These are phyloP conservation scores for Carex parvula DNA, from an alignment of 176 grass and related monocot genomes.

Conservation along the genomic window DNA sequence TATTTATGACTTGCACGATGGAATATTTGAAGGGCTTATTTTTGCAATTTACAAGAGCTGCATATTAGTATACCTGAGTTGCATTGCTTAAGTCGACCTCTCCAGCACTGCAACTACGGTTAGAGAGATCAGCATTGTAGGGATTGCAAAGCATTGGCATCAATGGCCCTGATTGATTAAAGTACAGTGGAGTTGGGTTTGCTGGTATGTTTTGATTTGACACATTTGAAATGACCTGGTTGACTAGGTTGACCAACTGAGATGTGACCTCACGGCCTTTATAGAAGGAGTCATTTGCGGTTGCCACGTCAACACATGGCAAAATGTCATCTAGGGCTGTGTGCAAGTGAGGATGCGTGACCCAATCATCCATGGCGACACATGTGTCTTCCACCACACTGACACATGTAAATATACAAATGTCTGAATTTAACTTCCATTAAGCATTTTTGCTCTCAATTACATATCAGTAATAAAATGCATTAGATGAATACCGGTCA, in stretches of 20 bases:
- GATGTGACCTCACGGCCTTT: constrained; percentile 57
- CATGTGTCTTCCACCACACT: constrained; percentile 74
- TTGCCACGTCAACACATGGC: constrained; percentile 66
- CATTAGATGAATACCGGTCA: background rate
- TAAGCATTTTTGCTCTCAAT: background rate
- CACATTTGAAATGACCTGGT: constrained; percentile 61
- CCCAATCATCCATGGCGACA: constrained; percentile 85
- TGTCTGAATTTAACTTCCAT: background rate
- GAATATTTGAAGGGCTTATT: background rate
- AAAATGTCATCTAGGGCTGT: constrained; percentile 85
- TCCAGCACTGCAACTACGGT: constrained; percentile 46
- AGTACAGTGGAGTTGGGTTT: constrained; percentile 39
- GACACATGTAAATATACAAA: constrained; percentile 4
- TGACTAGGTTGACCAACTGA: constrained; percentile 72
- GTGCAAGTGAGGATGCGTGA: constrained; percentile 60
- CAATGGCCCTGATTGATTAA: constrained; percentile 77
- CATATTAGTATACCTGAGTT: constrained; percentile 34
- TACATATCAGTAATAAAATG: background rate
- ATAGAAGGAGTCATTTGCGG: constrained; percentile 68
- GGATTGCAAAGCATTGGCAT: constrained; percentile 83
- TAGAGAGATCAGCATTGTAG: constrained; percentile 41
- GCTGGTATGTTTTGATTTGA: constrained; percentile 61
- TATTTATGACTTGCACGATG: background rate
- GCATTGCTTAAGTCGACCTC: constrained; percentile 68
- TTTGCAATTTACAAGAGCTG: background rate